Conservation (phyloP, 2,329 filamentous ascomycete genomes). For the Endoconidiophora polonica region DNA sequence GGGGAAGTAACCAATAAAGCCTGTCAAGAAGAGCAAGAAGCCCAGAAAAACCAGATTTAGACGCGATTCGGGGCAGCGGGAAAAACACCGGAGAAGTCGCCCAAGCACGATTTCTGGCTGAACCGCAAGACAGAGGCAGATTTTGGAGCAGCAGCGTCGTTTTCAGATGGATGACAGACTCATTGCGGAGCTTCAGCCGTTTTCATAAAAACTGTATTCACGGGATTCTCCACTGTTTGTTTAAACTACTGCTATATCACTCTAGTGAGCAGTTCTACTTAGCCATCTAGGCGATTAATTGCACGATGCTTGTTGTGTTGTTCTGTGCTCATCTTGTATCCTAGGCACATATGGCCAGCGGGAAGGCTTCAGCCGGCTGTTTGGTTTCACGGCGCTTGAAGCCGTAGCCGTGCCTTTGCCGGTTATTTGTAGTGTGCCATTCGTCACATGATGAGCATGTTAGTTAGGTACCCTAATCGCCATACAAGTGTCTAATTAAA, state of each 20-base stretch:
- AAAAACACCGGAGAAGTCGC: slow-evolving; percentile 2
- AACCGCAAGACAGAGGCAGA: not conserved
- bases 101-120: not conserved
- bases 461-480: not conserved
- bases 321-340: not conserved
- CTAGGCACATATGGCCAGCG: not conserved
- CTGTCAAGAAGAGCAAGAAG: too few relatives aligned
- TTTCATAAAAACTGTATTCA: not conserved
- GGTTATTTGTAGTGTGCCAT: not conserved
- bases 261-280: not conserved
- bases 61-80: slow-evolving; percentile 2
- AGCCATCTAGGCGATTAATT: not conserved
- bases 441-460: slow-evolving; percentile 4
- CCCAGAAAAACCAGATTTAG: not conserved
- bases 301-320: not conserved
- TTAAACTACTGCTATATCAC: too few relatives aligned
- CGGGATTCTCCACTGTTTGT: too few relatives aligned
- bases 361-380: too few relatives aligned
- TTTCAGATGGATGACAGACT: not conserved
- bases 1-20: not conserved
- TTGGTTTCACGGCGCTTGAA: not conserved
- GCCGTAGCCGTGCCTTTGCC: slow-evolving; percentile 6
- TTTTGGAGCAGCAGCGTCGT: not conserved
- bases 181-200: not conserved
- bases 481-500: too few relatives aligned